Percentiles rank a stretch among this genome's conserved stretches.
Conservation (phyloP, 345 rosid genomes). For the Passiflora organensis region DNA sequence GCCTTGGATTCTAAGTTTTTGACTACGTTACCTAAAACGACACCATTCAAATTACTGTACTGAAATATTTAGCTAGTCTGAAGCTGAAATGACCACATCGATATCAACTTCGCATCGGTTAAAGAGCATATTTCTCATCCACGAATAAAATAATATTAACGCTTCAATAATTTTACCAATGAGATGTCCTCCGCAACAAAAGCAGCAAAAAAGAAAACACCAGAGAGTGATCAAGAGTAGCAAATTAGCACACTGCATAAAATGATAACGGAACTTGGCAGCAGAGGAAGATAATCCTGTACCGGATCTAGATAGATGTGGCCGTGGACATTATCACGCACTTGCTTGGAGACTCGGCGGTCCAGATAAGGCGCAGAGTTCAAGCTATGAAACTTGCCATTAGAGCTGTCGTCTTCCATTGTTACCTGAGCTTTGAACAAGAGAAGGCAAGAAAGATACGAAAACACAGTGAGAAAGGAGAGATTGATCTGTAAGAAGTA, state of each 20-base stretch:
- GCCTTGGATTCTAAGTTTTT: background rate
- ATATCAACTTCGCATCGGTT: no score
- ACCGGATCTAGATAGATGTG: conserved; percentile 52
- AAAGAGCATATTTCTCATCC: no score
- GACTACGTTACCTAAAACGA: background rate
- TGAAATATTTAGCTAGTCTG: background rate
- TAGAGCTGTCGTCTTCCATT: background rate
- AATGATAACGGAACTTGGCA: background rate
- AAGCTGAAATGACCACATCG: background rate
- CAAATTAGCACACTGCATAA: background rate
- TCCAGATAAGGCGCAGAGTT: conserved; percentile 10
- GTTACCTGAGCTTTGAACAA: background rate
- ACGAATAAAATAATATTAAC: no score
- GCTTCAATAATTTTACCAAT: no score
- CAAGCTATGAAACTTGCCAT: background rate
- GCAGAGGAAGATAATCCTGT: background rate
- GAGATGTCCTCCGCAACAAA: no score
- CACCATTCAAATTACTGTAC: no score
- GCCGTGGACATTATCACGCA: conserved; percentile 58
- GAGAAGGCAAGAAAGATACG: background rate
- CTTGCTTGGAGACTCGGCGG: conserved; percentile 34
- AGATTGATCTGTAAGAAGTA: background rate
- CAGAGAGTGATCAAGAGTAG: no score
- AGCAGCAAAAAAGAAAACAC: no score
- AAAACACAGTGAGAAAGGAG: background rate